These are phyloP conservation scores for Ilyonectria sp. DNA, from an alignment of 2,329 filamentous ascomycete genomes.

Conservation along the genomic window DNA sequence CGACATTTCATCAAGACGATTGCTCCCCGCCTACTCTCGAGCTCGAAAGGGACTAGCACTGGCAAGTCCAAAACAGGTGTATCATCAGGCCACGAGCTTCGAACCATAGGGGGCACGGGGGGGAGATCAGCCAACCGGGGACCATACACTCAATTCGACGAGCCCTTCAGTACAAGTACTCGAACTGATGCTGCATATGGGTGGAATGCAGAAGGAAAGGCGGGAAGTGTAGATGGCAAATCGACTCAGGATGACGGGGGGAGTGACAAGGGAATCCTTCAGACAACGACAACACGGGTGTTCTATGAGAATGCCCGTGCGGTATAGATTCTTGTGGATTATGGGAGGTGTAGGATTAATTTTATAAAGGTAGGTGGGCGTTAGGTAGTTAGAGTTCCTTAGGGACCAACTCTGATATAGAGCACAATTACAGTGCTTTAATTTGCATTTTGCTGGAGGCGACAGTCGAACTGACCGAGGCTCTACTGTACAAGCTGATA, in stretches of 20 bases:
- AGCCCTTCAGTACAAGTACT: neutral
- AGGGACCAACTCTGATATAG: too few species aligned
- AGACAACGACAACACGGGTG: neutral
- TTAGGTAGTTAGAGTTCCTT: too few species aligned
- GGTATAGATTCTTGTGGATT: neutral
- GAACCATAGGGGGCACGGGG: conserved; percentile 4
- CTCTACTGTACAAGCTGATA: too few species aligned
- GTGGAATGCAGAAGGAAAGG: neutral
- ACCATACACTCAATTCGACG: conserved; percentile 4
- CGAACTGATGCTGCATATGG: neutral
- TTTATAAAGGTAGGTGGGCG: too few species aligned
- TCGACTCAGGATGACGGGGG: neutral
- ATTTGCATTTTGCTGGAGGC: too few species aligned
- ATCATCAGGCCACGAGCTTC: neutral
- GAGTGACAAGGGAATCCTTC: conserved; percentile 5
- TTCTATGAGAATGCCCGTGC: neutral
- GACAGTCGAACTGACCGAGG: too few species aligned
- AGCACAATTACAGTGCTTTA: too few species aligned
- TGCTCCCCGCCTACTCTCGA: conserved; percentile 7
- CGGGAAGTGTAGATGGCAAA: neutral
- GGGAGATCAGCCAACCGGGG: neutral
- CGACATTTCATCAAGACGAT: conserved; percentile 50
- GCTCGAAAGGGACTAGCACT: conserved; percentile 2
- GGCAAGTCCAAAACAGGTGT: neutral
- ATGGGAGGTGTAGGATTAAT: too few species aligned